Conservation (phyloP, 2,329 filamentous ascomycete species). For the Dothistroma pini region DNA sequence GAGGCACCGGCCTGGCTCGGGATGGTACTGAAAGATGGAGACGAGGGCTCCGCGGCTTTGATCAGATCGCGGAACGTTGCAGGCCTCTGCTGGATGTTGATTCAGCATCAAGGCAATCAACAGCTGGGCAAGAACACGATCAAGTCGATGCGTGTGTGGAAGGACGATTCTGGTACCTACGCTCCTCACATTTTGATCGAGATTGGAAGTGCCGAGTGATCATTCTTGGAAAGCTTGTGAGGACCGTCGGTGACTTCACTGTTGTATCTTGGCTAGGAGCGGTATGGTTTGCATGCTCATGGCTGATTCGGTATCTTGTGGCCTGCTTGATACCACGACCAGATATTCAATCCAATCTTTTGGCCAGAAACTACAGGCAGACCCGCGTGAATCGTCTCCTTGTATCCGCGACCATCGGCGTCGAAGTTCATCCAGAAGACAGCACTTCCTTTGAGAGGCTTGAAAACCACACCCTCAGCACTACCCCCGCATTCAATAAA, state of each 20-base stretch:
- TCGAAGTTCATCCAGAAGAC: slow-evolving; percentile 62
- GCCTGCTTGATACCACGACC: slow-evolving; percentile 56
- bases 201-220: slow-evolving; percentile 7
- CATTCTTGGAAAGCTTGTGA: neutral
- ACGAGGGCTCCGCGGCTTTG: slow-evolving; percentile 11
- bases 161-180: slow-evolving; percentile 6
- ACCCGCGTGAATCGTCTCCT: slow-evolving; percentile 60
- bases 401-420: slow-evolving; percentile 53
- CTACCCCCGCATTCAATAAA: slow-evolving; percentile 52
- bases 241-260: neutral
- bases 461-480: slow-evolving; percentile 53
- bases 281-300: neutral
- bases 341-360: slow-evolving; percentile 62
- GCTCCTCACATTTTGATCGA: slow-evolving; percentile 16
- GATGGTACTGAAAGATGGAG: neutral
- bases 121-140: slow-evolving; percentile 9
- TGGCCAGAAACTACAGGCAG: slow-evolving; percentile 53
- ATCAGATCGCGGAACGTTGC: slow-evolving; percentile 13
- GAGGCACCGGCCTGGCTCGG: slow-evolving; percentile 13
- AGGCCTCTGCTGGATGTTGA: slow-evolving; percentile 18
- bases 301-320: slow-evolving; percentile 9
- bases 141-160: slow-evolving; percentile 13
- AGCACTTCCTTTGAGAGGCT: slow-evolving; percentile 55
- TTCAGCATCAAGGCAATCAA: slow-evolving; percentile 11
- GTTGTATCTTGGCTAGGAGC: neutral